A percentile compares a stretch with the other conserved stretches of the same genome.
Evolutionary conservation across 306 rosid species (phyloP).

Genomic region (Urtica urens): DNA sequence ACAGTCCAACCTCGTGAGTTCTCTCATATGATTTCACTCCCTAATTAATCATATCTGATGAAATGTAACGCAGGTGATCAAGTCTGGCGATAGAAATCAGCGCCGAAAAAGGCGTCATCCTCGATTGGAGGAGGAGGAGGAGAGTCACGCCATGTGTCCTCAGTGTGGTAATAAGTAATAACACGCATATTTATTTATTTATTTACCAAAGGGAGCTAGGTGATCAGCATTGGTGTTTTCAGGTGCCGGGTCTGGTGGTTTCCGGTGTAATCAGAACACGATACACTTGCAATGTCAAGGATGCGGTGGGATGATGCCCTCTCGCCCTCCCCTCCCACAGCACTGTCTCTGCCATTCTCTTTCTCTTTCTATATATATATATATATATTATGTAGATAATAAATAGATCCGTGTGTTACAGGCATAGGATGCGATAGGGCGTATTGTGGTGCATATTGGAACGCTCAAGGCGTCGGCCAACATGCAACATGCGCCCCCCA

Average conservation of each 20-base stretch:
- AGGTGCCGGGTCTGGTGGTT: slow-evolving; percentile 55
- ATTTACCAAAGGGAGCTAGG: not conserved
- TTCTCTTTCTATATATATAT: not conserved
- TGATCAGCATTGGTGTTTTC: slow-evolving; percentile 9
- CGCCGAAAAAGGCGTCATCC: slow-evolving; percentile 40
- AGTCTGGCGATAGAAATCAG: slow-evolving; percentile 30
- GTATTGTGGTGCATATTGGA: slow-evolving; percentile 87
- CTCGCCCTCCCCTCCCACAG: slow-evolving; percentile 57
- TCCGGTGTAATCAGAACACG: slow-evolving; percentile 45
- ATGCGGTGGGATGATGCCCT: slow-evolving; percentile 98
- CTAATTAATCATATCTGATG: slow-evolving; percentile 12
- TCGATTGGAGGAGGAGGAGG: slow-evolving; percentile 29
- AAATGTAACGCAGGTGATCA: slow-evolving; percentile 37
- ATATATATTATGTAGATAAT: not conserved
- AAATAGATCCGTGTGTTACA: slow-evolving; percentile 20
- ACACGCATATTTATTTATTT: no score
- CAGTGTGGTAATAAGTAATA: slow-evolving; percentile 60
- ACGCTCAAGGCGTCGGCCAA: slow-evolving; percentile 38
- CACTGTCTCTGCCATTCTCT: slow-evolving; percentile 36
- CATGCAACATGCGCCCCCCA: slow-evolving; percentile 48
- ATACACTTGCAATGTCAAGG: slow-evolving; percentile 79
- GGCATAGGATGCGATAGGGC: slow-evolving; percentile 86
- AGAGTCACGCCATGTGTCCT: slow-evolving; percentile 46
- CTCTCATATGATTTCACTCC: not conserved
- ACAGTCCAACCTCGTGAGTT: slow-evolving; percentile 78